These are phyloP conservation scores for Backusella luteola DNA, from an alignment of 192 early-diverging fungal species.

Conservation along the genomic window DNA sequence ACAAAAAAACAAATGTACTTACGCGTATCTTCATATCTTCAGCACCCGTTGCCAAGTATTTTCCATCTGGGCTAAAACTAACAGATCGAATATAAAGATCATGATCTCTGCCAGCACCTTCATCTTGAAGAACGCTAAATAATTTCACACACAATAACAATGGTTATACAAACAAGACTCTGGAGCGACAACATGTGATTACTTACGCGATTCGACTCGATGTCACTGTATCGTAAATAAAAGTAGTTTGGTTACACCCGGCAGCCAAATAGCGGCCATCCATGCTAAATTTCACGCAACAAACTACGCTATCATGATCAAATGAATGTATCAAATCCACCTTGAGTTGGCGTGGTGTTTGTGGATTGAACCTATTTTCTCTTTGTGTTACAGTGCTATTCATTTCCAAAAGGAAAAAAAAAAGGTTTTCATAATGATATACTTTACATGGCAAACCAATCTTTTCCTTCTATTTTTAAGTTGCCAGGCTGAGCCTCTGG, in stretches of 20 bases:
- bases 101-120: constrained; percentile 66
- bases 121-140: constrained; percentile 74
- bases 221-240: constrained; percentile 78
- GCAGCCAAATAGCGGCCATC: constrained; percentile 94
- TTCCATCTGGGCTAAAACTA: constrained; percentile 92
- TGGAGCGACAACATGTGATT: background rate
- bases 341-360: constrained; percentile 59
- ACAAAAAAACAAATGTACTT: background rate
- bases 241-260: constrained; percentile 89
- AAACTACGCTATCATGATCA: constrained; percentile 83
- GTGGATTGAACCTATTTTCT: constrained; percentile 61
- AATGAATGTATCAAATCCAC: constrained; percentile 70
- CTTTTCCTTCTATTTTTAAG: constrained; percentile 76
- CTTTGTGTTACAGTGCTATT: background rate
- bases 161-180: background rate
- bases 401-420: background rate
- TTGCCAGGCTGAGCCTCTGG: constrained; percentile 72
- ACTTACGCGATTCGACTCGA: constrained; percentile 71
- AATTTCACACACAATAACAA: constrained; percentile 1
- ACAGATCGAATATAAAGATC: constrained; percentile 97
- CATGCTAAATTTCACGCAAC: constrained; percentile 94
- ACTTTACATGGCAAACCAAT: constrained; percentile 85
- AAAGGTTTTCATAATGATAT: background rate
- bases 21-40: constrained; percentile 94
- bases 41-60: constrained; percentile 89